Conservation (phyloP, 2,329 filamentous ascomycete genomes). For the Nemania sp. region DNA sequence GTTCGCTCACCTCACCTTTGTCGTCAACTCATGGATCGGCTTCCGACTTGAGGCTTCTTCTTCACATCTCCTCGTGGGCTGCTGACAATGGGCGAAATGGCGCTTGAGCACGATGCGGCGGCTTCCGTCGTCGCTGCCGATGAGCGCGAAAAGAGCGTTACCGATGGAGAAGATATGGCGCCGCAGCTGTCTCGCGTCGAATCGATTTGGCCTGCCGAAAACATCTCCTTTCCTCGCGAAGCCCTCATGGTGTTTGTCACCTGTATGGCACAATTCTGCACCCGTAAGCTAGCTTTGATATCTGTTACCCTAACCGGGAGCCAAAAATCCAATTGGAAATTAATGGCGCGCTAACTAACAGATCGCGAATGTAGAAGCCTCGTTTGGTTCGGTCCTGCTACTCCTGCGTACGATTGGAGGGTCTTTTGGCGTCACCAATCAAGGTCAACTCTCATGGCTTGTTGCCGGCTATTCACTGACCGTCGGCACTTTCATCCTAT, state of each 20-base stretch:
- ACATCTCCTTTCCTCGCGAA: slow-evolving; percentile 23
- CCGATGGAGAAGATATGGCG: slow-evolving; percentile 19
- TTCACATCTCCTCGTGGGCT: not conserved
- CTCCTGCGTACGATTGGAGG: slow-evolving; percentile 47
- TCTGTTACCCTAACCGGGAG: not conserved
- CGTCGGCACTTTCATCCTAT: slow-evolving; percentile 53
- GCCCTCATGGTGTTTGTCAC: slow-evolving; percentile 23
- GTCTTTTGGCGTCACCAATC: slow-evolving; percentile 44
- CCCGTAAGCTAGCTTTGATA: slow-evolving; percentile 19
- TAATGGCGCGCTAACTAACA: too few species aligned
- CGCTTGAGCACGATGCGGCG: slow-evolving; percentile 1
- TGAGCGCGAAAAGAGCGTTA: slow-evolving; percentile 1
- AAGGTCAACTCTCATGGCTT: slow-evolving; percentile 49
- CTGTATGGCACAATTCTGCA: slow-evolving; percentile 30
- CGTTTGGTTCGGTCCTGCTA: slow-evolving; percentile 19
- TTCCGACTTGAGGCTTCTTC: not conserved
- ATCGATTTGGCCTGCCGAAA: slow-evolving; percentile 27
- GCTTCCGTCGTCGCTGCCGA: slow-evolving; percentile 3
- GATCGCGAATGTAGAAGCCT: slow-evolving; percentile 15
- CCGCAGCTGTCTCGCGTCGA: slow-evolving; percentile 22
- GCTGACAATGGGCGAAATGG: slow-evolving; percentile 1
- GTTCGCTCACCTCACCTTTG: too few species aligned
- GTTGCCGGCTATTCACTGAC: slow-evolving; percentile 52
- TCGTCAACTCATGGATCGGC: too few species aligned
- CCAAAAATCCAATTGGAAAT: too few species aligned